Percentiles rank a stretch among this genome's conserved stretches.
Evolutionary conservation across 768 basidiomycete genomes (phyloP).

Genomic region (Xerocomus potaroensis): DNA sequence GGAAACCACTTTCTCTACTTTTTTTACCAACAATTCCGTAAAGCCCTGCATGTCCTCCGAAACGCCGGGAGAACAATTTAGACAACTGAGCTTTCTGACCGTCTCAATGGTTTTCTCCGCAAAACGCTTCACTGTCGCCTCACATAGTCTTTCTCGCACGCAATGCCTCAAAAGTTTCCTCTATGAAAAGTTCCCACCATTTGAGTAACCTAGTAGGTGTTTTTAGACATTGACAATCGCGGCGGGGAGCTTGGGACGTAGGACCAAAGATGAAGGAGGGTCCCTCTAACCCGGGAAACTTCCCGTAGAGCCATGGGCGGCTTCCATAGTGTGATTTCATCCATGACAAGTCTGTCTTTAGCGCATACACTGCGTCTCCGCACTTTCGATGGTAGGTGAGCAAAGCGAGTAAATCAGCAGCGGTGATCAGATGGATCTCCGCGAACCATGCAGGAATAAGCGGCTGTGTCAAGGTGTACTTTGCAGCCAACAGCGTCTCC

Average conservation of each 20-base stretch:
- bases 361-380: constrained; percentile 4
- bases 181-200: constrained; percentile 25
- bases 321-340: constrained; percentile 15
- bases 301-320: constrained; percentile 7
- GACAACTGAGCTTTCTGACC: background rate
- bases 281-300: no score
- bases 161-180: constrained; percentile 3
- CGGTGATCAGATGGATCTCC: constrained; percentile 28
- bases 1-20: constrained; percentile 13
- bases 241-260: no score
- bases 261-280: no score
- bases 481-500: constrained; percentile 28
- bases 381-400: constrained; percentile 20
- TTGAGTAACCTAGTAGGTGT: background rate
- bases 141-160: constrained; percentile 21
- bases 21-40: constrained; percentile 3
- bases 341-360: constrained; percentile 9
- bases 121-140: background rate
- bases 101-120: background rate
- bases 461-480: constrained; percentile 24
- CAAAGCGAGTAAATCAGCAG: constrained; percentile 22
- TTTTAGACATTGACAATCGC: background rate
- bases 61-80: background rate
- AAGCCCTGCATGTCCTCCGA: constrained; percentile 15
- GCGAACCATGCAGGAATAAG: constrained; percentile 22